Percentiles rank a stretch among this genome's conserved stretches.
Evolutionary conservation across 495 filamentous ascomycete genomes (phyloP).

Genomic region (Apiosordaria backusii): DNA sequence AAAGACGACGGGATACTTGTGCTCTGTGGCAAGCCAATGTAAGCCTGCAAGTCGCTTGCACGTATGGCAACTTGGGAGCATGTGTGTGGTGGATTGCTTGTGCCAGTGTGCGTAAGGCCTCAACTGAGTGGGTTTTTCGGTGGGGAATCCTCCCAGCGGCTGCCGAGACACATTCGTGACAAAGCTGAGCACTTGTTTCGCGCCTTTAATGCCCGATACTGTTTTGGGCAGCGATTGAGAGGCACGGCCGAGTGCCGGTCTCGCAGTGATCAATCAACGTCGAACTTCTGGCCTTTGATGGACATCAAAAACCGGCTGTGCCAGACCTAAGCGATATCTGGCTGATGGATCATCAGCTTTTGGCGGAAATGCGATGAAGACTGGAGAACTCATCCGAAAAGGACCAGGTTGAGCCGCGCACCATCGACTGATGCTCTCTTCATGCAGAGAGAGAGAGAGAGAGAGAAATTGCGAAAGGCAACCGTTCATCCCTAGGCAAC

Average conservation of each 20-base stretch:
- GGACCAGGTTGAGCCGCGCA: constrained; percentile 3
- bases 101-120: constrained; percentile 27
- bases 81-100: constrained; percentile 28
- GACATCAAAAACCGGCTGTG: neutral
- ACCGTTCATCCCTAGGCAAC: constrained; percentile 20
- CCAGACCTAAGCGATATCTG: constrained; percentile 1
- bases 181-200: constrained; percentile 14
- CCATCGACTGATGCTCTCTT: constrained; percentile 3
- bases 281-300: neutral
- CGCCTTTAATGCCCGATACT: constrained; percentile 34
- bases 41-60: constrained; percentile 25
- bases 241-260: constrained; percentile 4
- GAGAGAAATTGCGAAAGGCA: constrained; percentile 16
- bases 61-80: constrained; percentile 26
- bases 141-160: constrained; percentile 23
- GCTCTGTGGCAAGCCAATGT: constrained; percentile 25
- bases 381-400: constrained; percentile 14
- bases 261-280: constrained; percentile 6
- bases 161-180: constrained; percentile 15
- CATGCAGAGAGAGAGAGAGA: constrained; percentile 4
- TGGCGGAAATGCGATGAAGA: constrained; percentile 14
- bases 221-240: constrained; percentile 34
- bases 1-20: neutral
- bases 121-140: constrained; percentile 26
- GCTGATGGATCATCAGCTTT: neutral